Conservation (phyloP, 441 rosid genomes). For the Brassica balearica region DNA sequence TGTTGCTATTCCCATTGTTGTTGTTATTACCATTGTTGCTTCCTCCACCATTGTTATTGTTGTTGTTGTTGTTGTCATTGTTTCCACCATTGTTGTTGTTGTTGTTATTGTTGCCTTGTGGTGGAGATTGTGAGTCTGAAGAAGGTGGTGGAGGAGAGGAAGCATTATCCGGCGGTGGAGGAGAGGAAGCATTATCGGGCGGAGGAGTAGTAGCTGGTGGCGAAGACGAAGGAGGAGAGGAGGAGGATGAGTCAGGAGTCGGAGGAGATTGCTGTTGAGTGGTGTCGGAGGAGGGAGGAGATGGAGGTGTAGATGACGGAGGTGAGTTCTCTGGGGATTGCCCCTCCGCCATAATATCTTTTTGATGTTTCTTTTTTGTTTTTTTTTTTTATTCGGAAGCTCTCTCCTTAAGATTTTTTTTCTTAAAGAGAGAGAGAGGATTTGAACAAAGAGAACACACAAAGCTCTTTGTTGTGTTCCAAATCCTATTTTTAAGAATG, state of each 20-base stretch:
- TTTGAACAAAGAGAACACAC: slow-evolving; percentile 38
- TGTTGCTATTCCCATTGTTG: not conserved
- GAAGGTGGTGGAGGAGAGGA: slow-evolving; percentile 46
- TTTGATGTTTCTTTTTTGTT: slow-evolving; percentile 13
- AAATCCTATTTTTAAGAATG: slow-evolving; percentile 36
- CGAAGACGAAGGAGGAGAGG: slow-evolving; percentile 39
- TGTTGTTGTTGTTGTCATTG: slow-evolving; percentile 17
- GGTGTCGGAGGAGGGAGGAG: slow-evolving; percentile 32
- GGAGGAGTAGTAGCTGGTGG: slow-evolving; percentile 41
- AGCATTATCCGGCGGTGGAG: slow-evolving; percentile 16
- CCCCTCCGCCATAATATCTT: slow-evolving; percentile 48
- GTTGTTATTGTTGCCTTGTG: slow-evolving; percentile 28
- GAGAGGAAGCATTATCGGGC: slow-evolving; percentile 22
- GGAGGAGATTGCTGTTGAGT: slow-evolving; percentile 39
- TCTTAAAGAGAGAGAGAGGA: slow-evolving; percentile 26
- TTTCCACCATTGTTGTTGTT: not conserved
- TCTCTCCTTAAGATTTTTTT: slow-evolving; percentile 39
- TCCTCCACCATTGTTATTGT: not conserved
- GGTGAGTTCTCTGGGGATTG: slow-evolving; percentile 49
- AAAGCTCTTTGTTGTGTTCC: slow-evolving; percentile 36
- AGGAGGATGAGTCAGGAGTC: slow-evolving; percentile 39
- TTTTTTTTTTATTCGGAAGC: not conserved
- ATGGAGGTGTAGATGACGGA: slow-evolving; percentile 45
- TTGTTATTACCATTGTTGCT: slow-evolving; percentile 15
- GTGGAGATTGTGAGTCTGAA: slow-evolving; percentile 37